phyloP scores from a whole-genome alignment of 768 basidiomycete genomes.

The Pleurotus tuoliensis region DNA sequence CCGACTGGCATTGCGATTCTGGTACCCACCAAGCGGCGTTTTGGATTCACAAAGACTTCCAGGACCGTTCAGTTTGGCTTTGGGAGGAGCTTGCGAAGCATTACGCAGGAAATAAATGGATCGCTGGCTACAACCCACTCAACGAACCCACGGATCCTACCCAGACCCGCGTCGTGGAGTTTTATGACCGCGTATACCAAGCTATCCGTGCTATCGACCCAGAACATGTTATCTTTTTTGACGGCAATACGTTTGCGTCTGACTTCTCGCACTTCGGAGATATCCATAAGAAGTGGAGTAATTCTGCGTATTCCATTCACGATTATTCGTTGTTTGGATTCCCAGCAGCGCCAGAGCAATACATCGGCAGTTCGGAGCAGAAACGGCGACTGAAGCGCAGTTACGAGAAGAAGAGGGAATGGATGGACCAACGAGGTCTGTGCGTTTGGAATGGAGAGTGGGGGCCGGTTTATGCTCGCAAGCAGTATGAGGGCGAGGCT shows the following conservation, averaged over 20 bases:
- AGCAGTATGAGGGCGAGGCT: conserved; percentile 51
- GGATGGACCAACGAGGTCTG: conserved; percentile 65
- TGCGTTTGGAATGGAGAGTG: conserved; percentile 85
- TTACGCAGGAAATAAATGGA: conserved; percentile 77
- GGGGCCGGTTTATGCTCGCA: conserved; percentile 77
- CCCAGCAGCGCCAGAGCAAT: conserved; percentile 53
- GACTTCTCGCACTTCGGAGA: conserved; percentile 78
- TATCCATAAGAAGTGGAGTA: conserved; percentile 58
- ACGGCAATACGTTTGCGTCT: conserved; percentile 80
- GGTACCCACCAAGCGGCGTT: conserved; percentile 69
- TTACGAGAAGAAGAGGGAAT: conserved; percentile 72
- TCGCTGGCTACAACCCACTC: conserved; percentile 83
- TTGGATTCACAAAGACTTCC: conserved; percentile 85
- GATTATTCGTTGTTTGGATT: conserved; percentile 75
- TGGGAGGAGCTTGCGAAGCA: conserved; percentile 76
- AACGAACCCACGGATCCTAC: conserved; percentile 81
- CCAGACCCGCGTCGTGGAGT: conserved; percentile 58
- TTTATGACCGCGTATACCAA: conserved; percentile 67
- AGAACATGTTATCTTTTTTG: conserved; percentile 74
- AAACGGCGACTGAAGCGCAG: conserved; percentile 45
- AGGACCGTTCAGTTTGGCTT: conserved; percentile 73
- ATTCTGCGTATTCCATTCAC: conserved; percentile 76
- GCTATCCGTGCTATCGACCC: conserved; percentile 71
- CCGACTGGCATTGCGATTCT: conserved; percentile 77
- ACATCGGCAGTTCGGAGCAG: conserved; percentile 52